Evolutionary conservation across 1,284 basidiomycete genomes (phyloP).

Genomic region (Leccinum griseonigrum): DNA sequence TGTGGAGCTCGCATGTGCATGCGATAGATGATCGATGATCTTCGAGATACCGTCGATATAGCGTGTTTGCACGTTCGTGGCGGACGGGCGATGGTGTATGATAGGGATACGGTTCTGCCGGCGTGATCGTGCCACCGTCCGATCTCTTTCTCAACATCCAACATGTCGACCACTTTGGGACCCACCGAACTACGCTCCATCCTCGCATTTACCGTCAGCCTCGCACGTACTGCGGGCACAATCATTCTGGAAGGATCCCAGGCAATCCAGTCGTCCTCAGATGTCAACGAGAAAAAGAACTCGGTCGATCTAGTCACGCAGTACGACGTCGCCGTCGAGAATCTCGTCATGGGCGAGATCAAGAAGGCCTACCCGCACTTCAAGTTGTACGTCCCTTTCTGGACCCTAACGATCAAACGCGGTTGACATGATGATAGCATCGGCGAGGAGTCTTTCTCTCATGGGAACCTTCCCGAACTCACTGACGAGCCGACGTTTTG

Average conservation of each 20-base stretch:
- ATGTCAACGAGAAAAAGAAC: constrained; percentile 85
- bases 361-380: constrained; percentile 71
- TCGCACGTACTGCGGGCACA: constrained; percentile 72
- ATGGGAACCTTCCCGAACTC: constrained; percentile 66
- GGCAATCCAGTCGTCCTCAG: constrained; percentile 57
- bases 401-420: not conserved
- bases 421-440: constrained; percentile 53
- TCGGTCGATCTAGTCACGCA: constrained; percentile 95
- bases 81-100: not conserved
- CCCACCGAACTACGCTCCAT: constrained; percentile 51
- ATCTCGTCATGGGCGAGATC: constrained; percentile 76
- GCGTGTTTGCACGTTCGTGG: constrained; percentile 10
- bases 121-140: not conserved
- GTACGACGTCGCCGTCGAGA: constrained; percentile 92
- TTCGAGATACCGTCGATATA: constrained; percentile 7
- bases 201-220: constrained; percentile 68
- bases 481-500: constrained; percentile 91
- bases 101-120: not conserved
- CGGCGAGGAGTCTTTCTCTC: constrained; percentile 86
- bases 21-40: not conserved
- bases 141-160: not conserved
- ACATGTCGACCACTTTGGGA: constrained; percentile 26
- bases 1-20: not conserved
- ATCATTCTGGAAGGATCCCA: constrained; percentile 73
- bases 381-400: constrained; percentile 64